A percentile compares a stretch with the other conserved stretches of the same genome.
Evolutionary conservation across 371 early-diverging fungal species (phyloP).

Genomic region (Lichtheimia corymbifera): DNA sequence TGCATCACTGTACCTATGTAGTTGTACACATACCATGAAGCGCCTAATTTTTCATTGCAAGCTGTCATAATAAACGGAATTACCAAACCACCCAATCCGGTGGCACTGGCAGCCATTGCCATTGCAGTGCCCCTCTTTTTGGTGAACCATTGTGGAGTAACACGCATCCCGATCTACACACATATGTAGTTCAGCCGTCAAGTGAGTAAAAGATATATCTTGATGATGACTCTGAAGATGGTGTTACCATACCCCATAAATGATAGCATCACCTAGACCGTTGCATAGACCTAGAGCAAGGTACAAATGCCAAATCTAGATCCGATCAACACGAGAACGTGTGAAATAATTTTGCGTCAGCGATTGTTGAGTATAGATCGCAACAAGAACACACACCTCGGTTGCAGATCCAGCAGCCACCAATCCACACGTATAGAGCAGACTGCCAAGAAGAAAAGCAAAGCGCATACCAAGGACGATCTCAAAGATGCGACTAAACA

Average conservation of each 20-base stretch:
- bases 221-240: too few relatives aligned
- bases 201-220: too few relatives aligned
- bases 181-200: not conserved
- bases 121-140: slow-evolving; percentile 4
- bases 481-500: not conserved
- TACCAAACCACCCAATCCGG: slow-evolving; percentile 6
- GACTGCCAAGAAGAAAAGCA: not conserved
- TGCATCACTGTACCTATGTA: not conserved
- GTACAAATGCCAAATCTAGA: slow-evolving; percentile 16
- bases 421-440: not conserved
- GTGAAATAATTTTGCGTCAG: not conserved
- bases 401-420: slow-evolving; percentile 7
- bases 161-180: slow-evolving; percentile 9
- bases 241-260: not conserved
- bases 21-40: not conserved
- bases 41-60: slow-evolving; percentile 3
- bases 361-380: not conserved
- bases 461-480: not conserved
- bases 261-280: slow-evolving; percentile 1
- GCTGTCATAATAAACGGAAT: slow-evolving; percentile 10
- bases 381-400: too few relatives aligned
- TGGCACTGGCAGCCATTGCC: slow-evolving; percentile 3
- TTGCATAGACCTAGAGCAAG: slow-evolving; percentile 5
- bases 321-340: too few relatives aligned
- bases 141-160: slow-evolving; percentile 10